Percentiles rank a stretch among this genome's conserved stretches.
Evolutionary conservation across 805 yeast genomes (phyloP).

Genomic region (Ogataea ganodermae): DNA sequence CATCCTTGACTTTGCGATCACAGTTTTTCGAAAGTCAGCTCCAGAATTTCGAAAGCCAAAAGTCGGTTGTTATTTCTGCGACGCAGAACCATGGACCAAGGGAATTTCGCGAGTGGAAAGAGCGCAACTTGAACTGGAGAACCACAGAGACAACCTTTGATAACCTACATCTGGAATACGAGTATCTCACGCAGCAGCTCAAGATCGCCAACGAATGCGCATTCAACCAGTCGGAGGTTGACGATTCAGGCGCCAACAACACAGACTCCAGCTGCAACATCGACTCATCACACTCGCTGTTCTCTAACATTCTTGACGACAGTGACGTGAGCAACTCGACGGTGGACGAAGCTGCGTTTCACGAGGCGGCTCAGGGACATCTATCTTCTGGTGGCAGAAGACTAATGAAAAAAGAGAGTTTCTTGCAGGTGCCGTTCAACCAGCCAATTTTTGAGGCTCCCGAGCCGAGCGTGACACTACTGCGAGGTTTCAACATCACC

Average conservation of each 20-base stretch:
- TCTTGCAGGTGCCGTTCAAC: slow-evolving; percentile 22
- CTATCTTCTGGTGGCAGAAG: slow-evolving; percentile 10
- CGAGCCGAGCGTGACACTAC: slow-evolving; percentile 10
- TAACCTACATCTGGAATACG: slow-evolving; percentile 43
- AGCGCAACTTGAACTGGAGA: slow-evolving; percentile 44
- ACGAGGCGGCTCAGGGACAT: slow-evolving; percentile 2
- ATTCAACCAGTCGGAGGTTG: not conserved
- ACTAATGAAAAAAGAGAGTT: slow-evolving; percentile 34
- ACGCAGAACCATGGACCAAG: slow-evolving; percentile 23
- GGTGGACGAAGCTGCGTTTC: slow-evolving; percentile 5
- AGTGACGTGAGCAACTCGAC: slow-evolving; percentile 14
- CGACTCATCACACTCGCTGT: slow-evolving; percentile 13
- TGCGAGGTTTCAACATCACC: slow-evolving; percentile 17
- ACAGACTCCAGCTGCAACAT: not conserved
- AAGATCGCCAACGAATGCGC: slow-evolving; percentile 22
- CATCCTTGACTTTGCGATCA: slow-evolving; percentile 35
- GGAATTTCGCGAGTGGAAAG: slow-evolving; percentile 30
- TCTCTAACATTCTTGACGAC: slow-evolving; percentile 15
- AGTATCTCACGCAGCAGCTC: slow-evolving; percentile 35
- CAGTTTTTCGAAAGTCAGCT: slow-evolving; percentile 39
- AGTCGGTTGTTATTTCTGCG: slow-evolving; percentile 16
- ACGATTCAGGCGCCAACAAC: slow-evolving; percentile 3
- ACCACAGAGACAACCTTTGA: slow-evolving; percentile 49
- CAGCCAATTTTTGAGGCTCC: not conserved
- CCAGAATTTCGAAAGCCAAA: slow-evolving; percentile 28